Base-by-base conservation (phyloP, 208 protist genomes). In the Jaenimonas drosophilae region DNA sequence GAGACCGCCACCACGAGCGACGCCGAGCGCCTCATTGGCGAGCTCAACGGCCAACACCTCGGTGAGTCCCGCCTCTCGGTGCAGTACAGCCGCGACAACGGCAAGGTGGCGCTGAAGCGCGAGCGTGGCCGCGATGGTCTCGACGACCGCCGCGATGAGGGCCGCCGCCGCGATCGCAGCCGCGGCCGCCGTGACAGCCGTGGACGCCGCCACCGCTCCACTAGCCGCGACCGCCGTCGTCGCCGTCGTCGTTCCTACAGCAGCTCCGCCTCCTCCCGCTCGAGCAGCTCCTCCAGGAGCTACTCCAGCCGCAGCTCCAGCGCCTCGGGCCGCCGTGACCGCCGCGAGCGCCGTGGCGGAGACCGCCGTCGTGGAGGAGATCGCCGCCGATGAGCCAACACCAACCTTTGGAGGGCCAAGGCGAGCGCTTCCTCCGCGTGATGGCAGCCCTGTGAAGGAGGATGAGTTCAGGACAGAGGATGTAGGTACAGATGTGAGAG, bases 41-140 rank as follows among this genome's bases (percentile, higher is more conserved):
- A 34, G 33, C 26, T 80, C 30, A 54, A 81, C 64, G 51, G 73
- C 49, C 51, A 62, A 46, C 58, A 68, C 40, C 42, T 88, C 6
- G 58, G 60, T 26, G 63, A 77, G 7, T 71, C 59, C 26, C 73
- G 74, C 23, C 23, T 88, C 4, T 50, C 74, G 1, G 67, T 80
- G 31, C 71, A 81, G 58, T 59, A 66, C 49, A 81, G 70, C 51
- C 44, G 51, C 7, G 54, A 59, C 19, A 26, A 48, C 3, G 11
- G 9, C 31, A 16, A 14, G 31, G 9, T 14, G 31, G 6, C 6
- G 11, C 24, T 9, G 37, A 71, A 74, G 56, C 49, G 47, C 0
- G 51, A 59, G 16, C 66, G 66, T 19, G 32, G 58, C 48, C 43
- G 41, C 28, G 3, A 6, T 4, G 17, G 28, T 20, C n/a, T n/a